Percentiles rank a stretch among this genome's conserved stretches.
phyloP scores from a whole-genome alignment of 2,329 filamentous ascomycete species.

The Aspergillus jensenii region DNA sequence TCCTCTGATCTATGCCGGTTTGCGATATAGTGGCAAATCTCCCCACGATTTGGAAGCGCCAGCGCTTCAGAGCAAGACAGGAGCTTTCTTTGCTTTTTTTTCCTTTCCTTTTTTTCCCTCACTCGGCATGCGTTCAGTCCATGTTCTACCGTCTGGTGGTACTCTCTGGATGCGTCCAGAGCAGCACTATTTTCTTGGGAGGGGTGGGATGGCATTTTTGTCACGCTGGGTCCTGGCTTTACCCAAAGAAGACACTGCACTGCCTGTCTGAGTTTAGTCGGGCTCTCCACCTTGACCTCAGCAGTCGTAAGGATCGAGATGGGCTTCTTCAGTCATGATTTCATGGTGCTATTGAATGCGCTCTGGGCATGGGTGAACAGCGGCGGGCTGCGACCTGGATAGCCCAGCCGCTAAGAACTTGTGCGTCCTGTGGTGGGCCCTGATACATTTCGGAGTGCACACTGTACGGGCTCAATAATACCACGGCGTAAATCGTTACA shows the following conservation, averaged over 20 bases:
- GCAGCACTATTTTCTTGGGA: constrained; percentile 5
- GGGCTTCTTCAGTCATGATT: constrained; percentile 4
- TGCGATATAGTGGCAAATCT: constrained; percentile 22
- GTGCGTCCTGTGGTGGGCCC: too few relatives aligned
- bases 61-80: constrained; percentile 9
- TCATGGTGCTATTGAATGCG: not conserved
- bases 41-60: constrained; percentile 29
- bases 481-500: too few relatives aligned
- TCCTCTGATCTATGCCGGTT: constrained; percentile 16
- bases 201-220: not conserved
- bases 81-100: constrained; percentile 8
- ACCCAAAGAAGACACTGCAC: not conserved
- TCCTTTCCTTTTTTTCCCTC: too few relatives aligned
- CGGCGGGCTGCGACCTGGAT: not conserved
- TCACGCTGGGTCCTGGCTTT: not conserved
- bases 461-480: too few relatives aligned
- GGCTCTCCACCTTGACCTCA: too few relatives aligned
- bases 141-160: too few relatives aligned
- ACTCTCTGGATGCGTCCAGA: too few relatives aligned
- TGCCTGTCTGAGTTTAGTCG: not conserved
- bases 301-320: not conserved
- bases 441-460: too few relatives aligned
- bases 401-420: too few relatives aligned
- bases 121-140: too few relatives aligned
- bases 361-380: not conserved